phyloP scores from a whole-genome alignment of 768 basidiomycete genomes.

The Lepiota brunneoincarnata region DNA sequence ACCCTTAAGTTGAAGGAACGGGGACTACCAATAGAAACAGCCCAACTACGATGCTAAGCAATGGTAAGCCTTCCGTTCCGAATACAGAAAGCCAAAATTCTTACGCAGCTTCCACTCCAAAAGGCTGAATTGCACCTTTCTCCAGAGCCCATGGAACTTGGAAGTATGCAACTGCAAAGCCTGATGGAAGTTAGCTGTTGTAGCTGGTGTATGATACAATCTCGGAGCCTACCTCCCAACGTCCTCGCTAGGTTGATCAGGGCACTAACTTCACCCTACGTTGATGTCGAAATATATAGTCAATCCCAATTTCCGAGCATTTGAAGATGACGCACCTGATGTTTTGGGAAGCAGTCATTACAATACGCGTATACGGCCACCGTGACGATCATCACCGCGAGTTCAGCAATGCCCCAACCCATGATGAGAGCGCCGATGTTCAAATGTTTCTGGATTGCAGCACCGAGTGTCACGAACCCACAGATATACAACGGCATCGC shows the following conservation, averaged over 20 bases:
- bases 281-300: neutral
- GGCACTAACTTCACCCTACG: constrained; percentile 51
- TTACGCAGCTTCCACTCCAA: constrained; percentile 54
- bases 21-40: neutral
- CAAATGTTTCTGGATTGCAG: constrained; percentile 44
- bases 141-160: constrained; percentile 55
- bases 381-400: constrained; percentile 50
- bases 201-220: too few relatives aligned
- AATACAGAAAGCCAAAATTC: constrained; percentile 14
- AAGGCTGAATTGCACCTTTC: constrained; percentile 51
- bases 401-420: constrained; percentile 57
- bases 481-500: constrained; percentile 50
- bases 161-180: constrained; percentile 55
- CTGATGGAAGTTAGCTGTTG: constrained; percentile 10
- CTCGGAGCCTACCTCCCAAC: constrained; percentile 34
- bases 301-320: neutral
- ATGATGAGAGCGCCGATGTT: constrained; percentile 47
- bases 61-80: neutral
- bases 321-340: constrained; percentile 25
- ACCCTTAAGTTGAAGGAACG: neutral
- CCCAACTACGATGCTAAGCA: neutral
- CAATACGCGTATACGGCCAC: constrained; percentile 45
- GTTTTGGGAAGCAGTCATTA: constrained; percentile 21
- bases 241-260: constrained; percentile 51
- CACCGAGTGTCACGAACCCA: constrained; percentile 53